Percentiles rank a stretch among this genome's conserved stretches.
Evolutionary conservation across 139 green algal species (phyloP).

Genomic region (Chlamydomonas sp.): DNA sequence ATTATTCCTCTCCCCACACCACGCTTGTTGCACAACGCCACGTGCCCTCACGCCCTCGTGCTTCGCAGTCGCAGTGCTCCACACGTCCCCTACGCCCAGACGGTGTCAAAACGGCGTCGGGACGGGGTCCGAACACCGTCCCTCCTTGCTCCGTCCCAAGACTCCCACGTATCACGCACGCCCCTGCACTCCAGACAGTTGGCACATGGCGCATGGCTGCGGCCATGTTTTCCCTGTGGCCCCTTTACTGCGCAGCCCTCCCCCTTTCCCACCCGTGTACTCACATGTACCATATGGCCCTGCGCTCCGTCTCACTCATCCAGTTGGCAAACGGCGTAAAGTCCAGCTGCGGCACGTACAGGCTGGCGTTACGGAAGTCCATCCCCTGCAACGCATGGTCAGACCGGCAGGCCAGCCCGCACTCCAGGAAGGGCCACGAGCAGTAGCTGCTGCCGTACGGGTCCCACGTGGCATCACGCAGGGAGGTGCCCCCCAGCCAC

Average conservation of each 20-base stretch:
- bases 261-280: background rate
- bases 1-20: too few relatives aligned
- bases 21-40: too few relatives aligned
- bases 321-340: background rate
- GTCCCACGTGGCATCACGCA: background rate
- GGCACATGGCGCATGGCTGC: too few relatives aligned
- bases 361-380: constrained; percentile 23
- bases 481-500: constrained; percentile 1
- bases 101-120: too few relatives aligned
- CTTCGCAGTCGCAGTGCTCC: too few relatives aligned
- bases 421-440: constrained; percentile 21
- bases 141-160: too few relatives aligned
- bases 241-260: background rate
- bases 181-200: too few relatives aligned
- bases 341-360: constrained; percentile 17
- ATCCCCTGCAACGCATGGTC: background rate
- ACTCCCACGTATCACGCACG: too few relatives aligned
- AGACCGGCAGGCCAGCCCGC: background rate
- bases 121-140: too few relatives aligned
- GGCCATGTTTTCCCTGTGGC: background rate
- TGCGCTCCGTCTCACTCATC: background rate
- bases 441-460: background rate
- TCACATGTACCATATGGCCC: constrained; percentile 18
- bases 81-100: too few relatives aligned
- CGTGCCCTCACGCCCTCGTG: too few relatives aligned